Evolutionary conservation across 179 eudicot species (phyloP).

Genomic region (Pouteria campechiana): DNA sequence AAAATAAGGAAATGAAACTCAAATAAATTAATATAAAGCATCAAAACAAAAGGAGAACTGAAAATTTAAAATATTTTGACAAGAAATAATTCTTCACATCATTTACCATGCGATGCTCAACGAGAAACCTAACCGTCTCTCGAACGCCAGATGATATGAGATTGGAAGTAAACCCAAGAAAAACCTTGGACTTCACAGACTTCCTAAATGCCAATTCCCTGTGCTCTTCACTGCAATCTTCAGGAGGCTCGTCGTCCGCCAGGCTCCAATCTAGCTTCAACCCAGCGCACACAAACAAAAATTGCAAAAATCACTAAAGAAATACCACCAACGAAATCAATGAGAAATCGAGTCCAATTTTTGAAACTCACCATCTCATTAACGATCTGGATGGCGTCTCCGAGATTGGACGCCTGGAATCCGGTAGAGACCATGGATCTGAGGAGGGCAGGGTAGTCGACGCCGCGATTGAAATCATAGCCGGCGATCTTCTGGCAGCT

Average conservation of each 20-base stretch:
- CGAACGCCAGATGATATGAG: slow-evolving; percentile 85
- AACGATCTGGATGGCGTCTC: slow-evolving; percentile 74
- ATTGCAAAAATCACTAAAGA: not conserved
- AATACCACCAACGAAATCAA: not conserved
- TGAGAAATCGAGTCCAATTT: too few species aligned
- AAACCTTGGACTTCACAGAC: slow-evolving; percentile 66
- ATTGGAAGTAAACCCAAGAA: slow-evolving; percentile 89
- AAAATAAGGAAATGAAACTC: too few species aligned
- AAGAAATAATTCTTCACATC: not conserved
- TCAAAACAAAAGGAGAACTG: too few species aligned
- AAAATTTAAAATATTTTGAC: too few species aligned
- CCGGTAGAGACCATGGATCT: slow-evolving; percentile 64
- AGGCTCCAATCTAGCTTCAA: slow-evolving; percentile 89
- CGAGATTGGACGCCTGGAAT: slow-evolving; percentile 92
- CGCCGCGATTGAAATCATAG: slow-evolving; percentile 71
- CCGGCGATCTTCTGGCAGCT: slow-evolving; percentile 61
- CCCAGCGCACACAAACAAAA: slow-evolving; percentile 2
- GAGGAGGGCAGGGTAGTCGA: slow-evolving; percentile 43
- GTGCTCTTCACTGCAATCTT: slow-evolving; percentile 75
- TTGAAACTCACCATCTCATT: slow-evolving; percentile 76
- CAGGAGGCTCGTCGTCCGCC: slow-evolving; percentile 38
- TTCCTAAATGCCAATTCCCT: slow-evolving; percentile 37
- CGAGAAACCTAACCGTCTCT: slow-evolving; percentile 70
- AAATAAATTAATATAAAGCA: too few species aligned
- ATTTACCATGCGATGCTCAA: slow-evolving; percentile 85